Conservation (phyloP, 2,329 filamentous ascomycete species). For the Trichoderma citrinoviride region DNA sequence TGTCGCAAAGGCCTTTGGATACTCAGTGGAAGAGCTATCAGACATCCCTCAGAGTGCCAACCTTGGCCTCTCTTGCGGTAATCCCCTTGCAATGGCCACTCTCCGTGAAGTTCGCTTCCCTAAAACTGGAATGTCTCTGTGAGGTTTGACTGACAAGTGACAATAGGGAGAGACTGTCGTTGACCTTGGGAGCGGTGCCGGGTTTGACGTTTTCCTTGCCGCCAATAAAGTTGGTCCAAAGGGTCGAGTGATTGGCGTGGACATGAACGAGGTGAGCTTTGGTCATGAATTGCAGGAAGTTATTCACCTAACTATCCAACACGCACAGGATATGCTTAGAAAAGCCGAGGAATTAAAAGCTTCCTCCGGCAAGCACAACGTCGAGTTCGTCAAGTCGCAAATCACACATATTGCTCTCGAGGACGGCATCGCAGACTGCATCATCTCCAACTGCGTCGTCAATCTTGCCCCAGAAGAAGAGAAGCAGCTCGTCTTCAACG, state of each 20-base stretch:
- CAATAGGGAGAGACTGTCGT: slow-evolving; percentile 52
- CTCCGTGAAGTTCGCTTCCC: slow-evolving; percentile 39
- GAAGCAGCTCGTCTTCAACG: slow-evolving; percentile 53
- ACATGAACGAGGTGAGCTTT: slow-evolving; percentile 55
- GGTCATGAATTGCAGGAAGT: not conserved
- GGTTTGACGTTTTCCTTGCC: slow-evolving; percentile 57
- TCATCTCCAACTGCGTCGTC: slow-evolving; percentile 64
- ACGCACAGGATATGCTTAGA: slow-evolving; percentile 49
- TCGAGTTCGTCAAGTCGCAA: slow-evolving; percentile 48
- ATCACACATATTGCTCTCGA: slow-evolving; percentile 52
- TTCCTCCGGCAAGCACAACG: slow-evolving; percentile 42
- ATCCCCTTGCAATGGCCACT: slow-evolving; percentile 49
- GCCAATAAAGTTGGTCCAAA: slow-evolving; percentile 46
- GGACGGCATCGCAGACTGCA: slow-evolving; percentile 44
- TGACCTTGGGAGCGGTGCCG: slow-evolving; percentile 56
- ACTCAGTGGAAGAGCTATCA: slow-evolving; percentile 47
- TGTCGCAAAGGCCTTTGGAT: slow-evolving; percentile 53
- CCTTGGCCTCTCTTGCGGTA: slow-evolving; percentile 54
- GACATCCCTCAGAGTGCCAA: slow-evolving; percentile 48
- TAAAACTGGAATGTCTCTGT: not conserved
- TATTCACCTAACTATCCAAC: not conserved
- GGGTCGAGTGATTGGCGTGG: slow-evolving; percentile 54
- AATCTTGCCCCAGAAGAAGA: slow-evolving; percentile 55
- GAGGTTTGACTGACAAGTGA: not conserved
- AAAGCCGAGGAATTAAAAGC: slow-evolving; percentile 46